Base-by-base conservation (phyloP, 2,329 filamentous ascomycete species). In the Sclerotinia subarctica region DNA sequence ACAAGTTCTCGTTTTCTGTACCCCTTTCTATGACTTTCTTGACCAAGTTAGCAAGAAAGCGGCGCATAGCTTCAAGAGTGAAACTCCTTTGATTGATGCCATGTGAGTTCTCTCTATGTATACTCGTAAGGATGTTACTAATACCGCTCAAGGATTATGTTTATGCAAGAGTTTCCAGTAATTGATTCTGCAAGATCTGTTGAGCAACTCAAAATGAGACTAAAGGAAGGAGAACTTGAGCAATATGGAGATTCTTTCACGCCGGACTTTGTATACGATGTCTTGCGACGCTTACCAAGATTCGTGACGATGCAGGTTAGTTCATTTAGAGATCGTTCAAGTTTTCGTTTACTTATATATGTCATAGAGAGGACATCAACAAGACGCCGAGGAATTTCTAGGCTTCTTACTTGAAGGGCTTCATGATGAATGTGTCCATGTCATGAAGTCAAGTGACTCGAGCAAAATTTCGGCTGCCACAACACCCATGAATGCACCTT, bases 341-440 rank as follows among this genome's bases (percentile, higher is more conserved):
- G 35, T 32, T n/a, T 1, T 58, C 24, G 42, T 21, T 47, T 58
- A 47, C 19, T 54, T 74, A 79, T 71, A 79, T 67, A 64, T 42
- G 63, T 63, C 69, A 53, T 72, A 93, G 89, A 91, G 93, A 70
- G 95, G 95, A 21, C 94, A 97, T 74, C 95, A 99, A 78, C 94
- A 99, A 82, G 95, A 99, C 80, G 95, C 95, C 1, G 93, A 99
- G 77, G 95, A 99, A 76, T 99, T 99, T 73, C 82, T 99, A 32
- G 94, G 94, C 0, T 96, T 98, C 78, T 83, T 99, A 46, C 84
- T 99, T 5, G 94, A 97, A 76, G 92, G 93, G 59, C 86, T 99
- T 46, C 94, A 97, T 74, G 94, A 98, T 72, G 95, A 99, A 78
- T 97, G 94, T 77, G 87, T 88, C 21, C 85, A 89, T 68, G 89